Base-by-base conservation (phyloP, 768 basidiomycete species). In the Erythrobasidium yunnanense region DNA sequence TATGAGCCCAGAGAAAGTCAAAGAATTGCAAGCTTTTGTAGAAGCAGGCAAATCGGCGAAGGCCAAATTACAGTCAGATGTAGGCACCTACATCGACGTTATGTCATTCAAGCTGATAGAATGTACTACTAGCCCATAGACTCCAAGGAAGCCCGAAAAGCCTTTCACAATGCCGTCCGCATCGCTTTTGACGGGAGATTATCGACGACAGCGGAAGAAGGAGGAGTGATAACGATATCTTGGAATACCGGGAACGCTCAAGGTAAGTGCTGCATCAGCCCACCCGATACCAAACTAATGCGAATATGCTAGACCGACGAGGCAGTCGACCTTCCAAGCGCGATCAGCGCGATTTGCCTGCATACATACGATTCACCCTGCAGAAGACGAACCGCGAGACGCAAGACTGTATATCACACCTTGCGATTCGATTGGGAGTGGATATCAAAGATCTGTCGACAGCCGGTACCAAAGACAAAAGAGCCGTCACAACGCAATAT, bases 301-400 rank as follows among this genome's bases (percentile, higher is more conserved):
- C 47, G 15, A 23, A 15, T 33, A 4, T 56, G 17, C 54, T 22
- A 58, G 56, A 50, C 17, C 35, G 47, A 50, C 45, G 66, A 7
- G 35, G 45, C 8, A 32, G 33, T 17, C 30, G 66, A n/a, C 47
- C 62, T 1, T 33, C 66, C n/a, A 70, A 56, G 25, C 6, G 4
- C 23, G 51, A 38, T 22, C 56, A 58, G 56, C 50, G 35, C 27
- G 66, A 68, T 25, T 71, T 73, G 1, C 78, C 77, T 0, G 87
- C 86, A 0, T 99, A 87, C 74, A 90, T 97, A 69, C 91, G 96
- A 74, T 95, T 97, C 76, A 95, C 89, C 0, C 78, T 99, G 33
- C 91, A 93, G 74, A 99, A 99, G 77, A 88, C 91, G 22, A 99
- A 99, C 74, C 85, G 95, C 47, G 95, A 99, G 73, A 95, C 90